Conservation (phyloP, 23 red algal species). For the Gracilariopsis chorda region DNA sequence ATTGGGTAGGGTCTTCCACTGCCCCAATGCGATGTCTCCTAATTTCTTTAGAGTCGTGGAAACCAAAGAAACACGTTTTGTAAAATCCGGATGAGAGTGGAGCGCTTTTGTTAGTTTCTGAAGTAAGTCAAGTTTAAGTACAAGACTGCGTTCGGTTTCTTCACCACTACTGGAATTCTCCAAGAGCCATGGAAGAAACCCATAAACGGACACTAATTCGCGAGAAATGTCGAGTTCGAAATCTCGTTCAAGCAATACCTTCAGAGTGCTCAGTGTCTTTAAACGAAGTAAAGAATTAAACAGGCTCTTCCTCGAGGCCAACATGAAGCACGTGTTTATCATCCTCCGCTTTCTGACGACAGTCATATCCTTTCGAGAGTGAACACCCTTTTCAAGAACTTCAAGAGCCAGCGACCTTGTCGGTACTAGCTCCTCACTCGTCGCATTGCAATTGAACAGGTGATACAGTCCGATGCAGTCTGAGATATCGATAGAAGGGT, state of each 20-base stretch:
- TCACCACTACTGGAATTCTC: not conserved
- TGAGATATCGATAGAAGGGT: slow-evolving; percentile 11
- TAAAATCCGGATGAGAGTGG: not conserved
- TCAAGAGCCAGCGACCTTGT: slow-evolving; percentile 21
- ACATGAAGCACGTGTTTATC: slow-evolving; percentile 13
- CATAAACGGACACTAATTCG: not conserved
- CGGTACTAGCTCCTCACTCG: not conserved
- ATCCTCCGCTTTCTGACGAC: slow-evolving; percentile 22
- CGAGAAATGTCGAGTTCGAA: not conserved
- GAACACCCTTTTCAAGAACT: slow-evolving; percentile 3
- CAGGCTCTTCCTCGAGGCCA: not conserved
- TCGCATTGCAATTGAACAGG: not conserved
- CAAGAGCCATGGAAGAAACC: slow-evolving; percentile 1
- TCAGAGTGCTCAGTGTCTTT: not conserved
- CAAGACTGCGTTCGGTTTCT: not conserved
- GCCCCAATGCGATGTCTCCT: not conserved
- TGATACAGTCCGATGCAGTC: slow-evolving; percentile 43
- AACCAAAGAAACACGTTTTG: not conserved
- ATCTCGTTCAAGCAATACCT: not conserved
- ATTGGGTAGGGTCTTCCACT: not conserved
- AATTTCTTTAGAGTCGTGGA: not conserved
- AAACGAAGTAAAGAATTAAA: not conserved
- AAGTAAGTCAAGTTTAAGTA: not conserved
- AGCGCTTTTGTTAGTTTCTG: not conserved
- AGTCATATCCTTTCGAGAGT: slow-evolving; percentile 2